Evolutionary conservation across 1,284 basidiomycete genomes (phyloP), one percentile per base, ranked within the genome.

Genomic region (Ceratobasidium sp.): DNA sequence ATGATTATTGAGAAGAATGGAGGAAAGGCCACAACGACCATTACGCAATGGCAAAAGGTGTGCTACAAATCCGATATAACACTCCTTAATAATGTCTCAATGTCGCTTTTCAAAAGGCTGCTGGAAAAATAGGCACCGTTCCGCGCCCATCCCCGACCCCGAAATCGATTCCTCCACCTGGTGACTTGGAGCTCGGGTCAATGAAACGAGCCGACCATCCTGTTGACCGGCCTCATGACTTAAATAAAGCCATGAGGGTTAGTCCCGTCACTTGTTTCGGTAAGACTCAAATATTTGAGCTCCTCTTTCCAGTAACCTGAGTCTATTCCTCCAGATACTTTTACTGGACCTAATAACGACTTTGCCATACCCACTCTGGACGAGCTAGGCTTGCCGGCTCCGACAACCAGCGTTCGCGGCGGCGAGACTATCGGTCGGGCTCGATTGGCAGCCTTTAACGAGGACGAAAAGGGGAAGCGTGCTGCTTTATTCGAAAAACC

Each of bases 401-500:
- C 84, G 1, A 85, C 86, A 23, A 85, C 85, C 49, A 82, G 83
- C 42, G 86, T 88, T 65, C 84, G 83, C 47, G 88, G 87, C 49
- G 88, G 89, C 6, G 87, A 88, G 78, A 82, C 81, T 26, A 82
- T 85, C 78, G 89, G 84, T 3, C 81, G 86, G 53, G 77, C 81
- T 58, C 81, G 85, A 28, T 83, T 87, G 39, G 81, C 80, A 17
- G 80, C 79, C 20, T 87, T 86, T 80, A 83, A 85, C 77, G 81
- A 82, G 28, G 83, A 86, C 76, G 79, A 80, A 47, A 80, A 80
- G 28, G 82, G 69, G 13, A 61, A 74, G 3, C 69, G 83, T 75
- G 84, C 86, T 15, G 84, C 85, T 6, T 83, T 82, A 20, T 88
- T 89, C 80, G 84, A 85, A 33, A 89, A 89, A 81, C 86, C 87